phyloP scores from a whole-genome alignment of 2,329 filamentous ascomycete species.

The Chaetomiaceae sp. region DNA sequence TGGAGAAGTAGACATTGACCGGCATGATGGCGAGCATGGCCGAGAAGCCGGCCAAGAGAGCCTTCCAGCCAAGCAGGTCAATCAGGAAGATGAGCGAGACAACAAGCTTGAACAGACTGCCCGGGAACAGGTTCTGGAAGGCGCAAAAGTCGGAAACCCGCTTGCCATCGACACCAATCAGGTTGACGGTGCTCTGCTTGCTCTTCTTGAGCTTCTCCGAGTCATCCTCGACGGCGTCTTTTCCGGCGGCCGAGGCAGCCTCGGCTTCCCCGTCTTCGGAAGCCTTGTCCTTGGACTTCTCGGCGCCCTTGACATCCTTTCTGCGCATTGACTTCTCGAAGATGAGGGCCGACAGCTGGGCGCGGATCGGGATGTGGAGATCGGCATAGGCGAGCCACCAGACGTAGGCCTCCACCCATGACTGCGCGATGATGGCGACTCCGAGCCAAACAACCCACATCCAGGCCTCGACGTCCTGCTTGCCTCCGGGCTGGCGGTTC shows the following conservation, averaged over 20 bases:
- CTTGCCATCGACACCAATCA: slow-evolving; percentile 71
- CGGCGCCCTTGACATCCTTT: slow-evolving; percentile 68
- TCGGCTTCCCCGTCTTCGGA: slow-evolving; percentile 26
- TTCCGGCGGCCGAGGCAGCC: slow-evolving; percentile 29
- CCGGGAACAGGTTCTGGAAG: slow-evolving; percentile 62
- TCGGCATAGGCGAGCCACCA: slow-evolving; percentile 63
- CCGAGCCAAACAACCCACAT: slow-evolving; percentile 64
- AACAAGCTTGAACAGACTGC: slow-evolving; percentile 57
- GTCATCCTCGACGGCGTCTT: slow-evolving; percentile 42
- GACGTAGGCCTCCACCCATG: slow-evolving; percentile 60
- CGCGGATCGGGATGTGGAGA: slow-evolving; percentile 61
- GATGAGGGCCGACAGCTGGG: slow-evolving; percentile 66
- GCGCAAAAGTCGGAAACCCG: slow-evolving; percentile 65
- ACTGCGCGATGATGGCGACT: slow-evolving; percentile 51
- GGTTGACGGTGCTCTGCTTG: slow-evolving; percentile 70
- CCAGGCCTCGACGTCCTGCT: slow-evolving; percentile 54
- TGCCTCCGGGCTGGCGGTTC: slow-evolving; percentile 40
- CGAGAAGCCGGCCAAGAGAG: slow-evolving; percentile 60
- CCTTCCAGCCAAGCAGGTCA: slow-evolving; percentile 67
- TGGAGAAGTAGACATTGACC: slow-evolving; percentile 63
- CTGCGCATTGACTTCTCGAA: slow-evolving; percentile 73
- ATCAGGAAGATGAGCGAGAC: slow-evolving; percentile 64
- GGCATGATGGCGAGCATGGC: slow-evolving; percentile 63
- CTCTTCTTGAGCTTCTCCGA: slow-evolving; percentile 45
- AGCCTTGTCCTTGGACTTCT: slow-evolving; percentile 41